Evolutionary conservation across 2,329 filamentous ascomycete genomes (phyloP), one percentile per base, ranked within the genome.

Genomic region (Trichoderma koningii): DNA sequence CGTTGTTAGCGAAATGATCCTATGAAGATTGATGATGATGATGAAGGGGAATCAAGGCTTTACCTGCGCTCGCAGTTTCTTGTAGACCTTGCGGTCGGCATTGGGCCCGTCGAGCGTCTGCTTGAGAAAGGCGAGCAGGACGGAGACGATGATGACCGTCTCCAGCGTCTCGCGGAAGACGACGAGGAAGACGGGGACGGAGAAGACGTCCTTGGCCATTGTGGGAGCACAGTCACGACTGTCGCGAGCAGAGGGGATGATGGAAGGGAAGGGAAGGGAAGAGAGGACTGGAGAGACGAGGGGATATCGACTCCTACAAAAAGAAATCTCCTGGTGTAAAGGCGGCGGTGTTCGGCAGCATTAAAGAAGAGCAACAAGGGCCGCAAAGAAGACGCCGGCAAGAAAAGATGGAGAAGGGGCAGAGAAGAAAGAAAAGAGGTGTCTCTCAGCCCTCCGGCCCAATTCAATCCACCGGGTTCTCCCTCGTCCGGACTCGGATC

Each of bases 151-250:
- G 73, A 96, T 92, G 72, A 85, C 88, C 0, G 89, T 90, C 80
- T 96, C 92, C 55, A 96, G 81, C 48, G 87, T 87, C 79, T 96
- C 93, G 73, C 93, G 88, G 75, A 96, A 95, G 78, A 91, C 88
- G 75, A 97, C 91, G 80, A 97, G 93, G 80, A 96, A 96, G 63
- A 96, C 86, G 69, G 89, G 90, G 23, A 92, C 87, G 68, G 89
- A 85, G 76, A 93, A 93, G 65, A 93, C 87, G 74, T 89, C 85
- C 67, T 84, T 82, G 75, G 88, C 87, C 79, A 85, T 88, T 69
- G 57, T 74, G 69, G 48, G 21, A n/a, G 30, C 7, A 41, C 10
- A 55, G 48, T 42, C 23, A 26, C 38, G 14, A 17, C 19, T 41
- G 41, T 15, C 14, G 44, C 19, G 51, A 41, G 21, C 34, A 30